These are phyloP conservation scores for Ogataea glucozyma DNA, from an alignment of 805 yeast species.

Conservation along the genomic window DNA sequence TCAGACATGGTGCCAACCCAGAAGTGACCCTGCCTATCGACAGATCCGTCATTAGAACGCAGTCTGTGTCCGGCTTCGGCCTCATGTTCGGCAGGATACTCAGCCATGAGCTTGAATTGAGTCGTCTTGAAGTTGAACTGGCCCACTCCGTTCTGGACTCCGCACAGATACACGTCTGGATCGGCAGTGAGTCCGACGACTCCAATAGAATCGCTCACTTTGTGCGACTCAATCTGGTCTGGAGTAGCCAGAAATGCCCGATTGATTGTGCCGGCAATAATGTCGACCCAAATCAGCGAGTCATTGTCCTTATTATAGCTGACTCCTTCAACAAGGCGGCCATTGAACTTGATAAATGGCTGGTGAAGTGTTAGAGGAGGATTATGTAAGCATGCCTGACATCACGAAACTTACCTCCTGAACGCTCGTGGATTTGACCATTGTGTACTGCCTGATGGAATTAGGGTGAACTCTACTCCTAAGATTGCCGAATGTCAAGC, in stretches of 20 bases:
- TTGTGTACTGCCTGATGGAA: not conserved
- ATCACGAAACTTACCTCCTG: constrained; percentile 15
- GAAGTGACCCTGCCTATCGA: constrained; percentile 74
- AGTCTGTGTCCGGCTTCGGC: constrained; percentile 32
- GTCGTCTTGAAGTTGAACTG: constrained; percentile 45
- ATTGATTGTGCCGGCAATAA: constrained; percentile 42
- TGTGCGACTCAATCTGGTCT: constrained; percentile 36
- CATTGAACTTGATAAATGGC: constrained; percentile 35
- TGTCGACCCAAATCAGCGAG: constrained; percentile 52
- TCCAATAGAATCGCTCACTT: constrained; percentile 54
- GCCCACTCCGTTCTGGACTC: constrained; percentile 66
- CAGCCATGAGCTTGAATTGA: constrained; percentile 38
- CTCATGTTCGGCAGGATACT: constrained; percentile 43
- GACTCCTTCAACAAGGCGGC: constrained; percentile 64
- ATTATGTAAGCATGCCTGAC: not conserved
- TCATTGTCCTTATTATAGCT: constrained; percentile 59
- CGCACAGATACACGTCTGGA: constrained; percentile 56
- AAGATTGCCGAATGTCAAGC: too few species aligned
- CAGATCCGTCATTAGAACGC: constrained; percentile 81
- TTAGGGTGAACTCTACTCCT: too few species aligned
- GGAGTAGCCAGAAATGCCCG: constrained; percentile 34
- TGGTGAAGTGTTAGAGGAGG: constrained; percentile 1
- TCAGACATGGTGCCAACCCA: constrained; percentile 79
- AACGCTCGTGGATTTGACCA: constrained; percentile 18
- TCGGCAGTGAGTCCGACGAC: constrained; percentile 68